Percentiles rank a stretch among this genome's conserved stretches.
Conservation (phyloP, 306 rosid species). For the Rosa multiflora region DNA sequence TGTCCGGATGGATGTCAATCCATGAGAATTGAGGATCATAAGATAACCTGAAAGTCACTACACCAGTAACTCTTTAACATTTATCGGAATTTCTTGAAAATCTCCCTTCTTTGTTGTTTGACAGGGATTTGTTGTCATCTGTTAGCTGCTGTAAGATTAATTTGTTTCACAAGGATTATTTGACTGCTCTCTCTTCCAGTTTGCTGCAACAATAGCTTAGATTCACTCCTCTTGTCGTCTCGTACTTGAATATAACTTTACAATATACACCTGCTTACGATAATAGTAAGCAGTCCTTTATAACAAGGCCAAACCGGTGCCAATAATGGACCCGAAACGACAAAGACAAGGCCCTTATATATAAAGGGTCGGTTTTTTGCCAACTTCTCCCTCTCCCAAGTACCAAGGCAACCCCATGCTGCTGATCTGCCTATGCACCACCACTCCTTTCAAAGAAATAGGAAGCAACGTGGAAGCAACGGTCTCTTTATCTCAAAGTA, state of each 20-base stretch:
- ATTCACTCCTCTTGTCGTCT: background rate
- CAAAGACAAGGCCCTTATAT: background rate
- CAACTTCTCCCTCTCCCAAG: background rate
- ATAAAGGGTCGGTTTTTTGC: background rate
- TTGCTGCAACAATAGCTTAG: background rate
- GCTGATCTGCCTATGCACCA: conserved; percentile 2
- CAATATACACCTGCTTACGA: background rate
- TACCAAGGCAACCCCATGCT: conserved; percentile 3
- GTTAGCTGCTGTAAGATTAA: background rate
- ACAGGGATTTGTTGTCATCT: background rate
- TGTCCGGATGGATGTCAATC: background rate
- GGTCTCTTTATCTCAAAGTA: conserved; percentile 18
- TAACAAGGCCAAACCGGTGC: background rate
- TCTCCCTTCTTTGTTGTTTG: background rate
- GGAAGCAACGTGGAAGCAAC: conserved; percentile 45
- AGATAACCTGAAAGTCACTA: background rate
- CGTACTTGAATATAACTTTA: background rate
- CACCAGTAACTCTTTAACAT: background rate
- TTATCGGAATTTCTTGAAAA: background rate
- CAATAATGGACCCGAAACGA: background rate
- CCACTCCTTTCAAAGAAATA: conserved; percentile 14
- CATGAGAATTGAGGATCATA: background rate
- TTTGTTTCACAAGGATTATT: background rate
- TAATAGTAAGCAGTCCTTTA: background rate
- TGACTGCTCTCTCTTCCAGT: background rate